These are phyloP conservation scores for Galeopsis tetrahit DNA, from an alignment of 257 asterid species.

Conservation along the genomic window DNA sequence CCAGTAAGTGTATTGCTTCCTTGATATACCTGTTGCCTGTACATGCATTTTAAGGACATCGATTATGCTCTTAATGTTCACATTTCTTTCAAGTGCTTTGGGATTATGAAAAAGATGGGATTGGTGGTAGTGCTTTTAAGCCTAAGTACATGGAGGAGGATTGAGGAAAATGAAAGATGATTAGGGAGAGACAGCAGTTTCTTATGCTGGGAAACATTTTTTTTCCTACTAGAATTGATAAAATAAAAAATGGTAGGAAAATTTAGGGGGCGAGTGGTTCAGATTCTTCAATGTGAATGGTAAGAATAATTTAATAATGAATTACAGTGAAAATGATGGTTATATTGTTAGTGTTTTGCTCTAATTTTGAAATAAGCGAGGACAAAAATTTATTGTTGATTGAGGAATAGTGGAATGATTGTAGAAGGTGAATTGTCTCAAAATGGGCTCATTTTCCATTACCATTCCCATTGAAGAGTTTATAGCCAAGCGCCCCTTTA, in stretches of 20 bases:
- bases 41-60: neutral
- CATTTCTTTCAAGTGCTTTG: neutral
- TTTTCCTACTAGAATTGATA: neutral
- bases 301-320: too few species aligned
- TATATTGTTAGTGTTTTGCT: too few species aligned
- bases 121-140: neutral
- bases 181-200: neutral
- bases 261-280: too few species aligned
- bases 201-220: neutral
- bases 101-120: neutral
- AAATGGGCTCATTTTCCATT: too few species aligned
- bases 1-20: neutral
- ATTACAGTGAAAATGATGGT: too few species aligned
- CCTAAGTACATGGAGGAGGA: neutral
- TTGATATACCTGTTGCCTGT: neutral
- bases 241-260: neutral
- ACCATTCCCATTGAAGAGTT: too few species aligned
- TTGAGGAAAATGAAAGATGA: neutral
- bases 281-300: too few species aligned
- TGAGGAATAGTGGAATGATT: too few species aligned
- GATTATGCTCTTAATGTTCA: constrained; percentile 16
- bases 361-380: too few species aligned
- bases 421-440: too few species aligned
- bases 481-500: too few species aligned
- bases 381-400: too few species aligned